Base-by-base conservation (phyloP, 2,329 filamentous ascomycete species). In the Botryotinia narcissicola region DNA sequence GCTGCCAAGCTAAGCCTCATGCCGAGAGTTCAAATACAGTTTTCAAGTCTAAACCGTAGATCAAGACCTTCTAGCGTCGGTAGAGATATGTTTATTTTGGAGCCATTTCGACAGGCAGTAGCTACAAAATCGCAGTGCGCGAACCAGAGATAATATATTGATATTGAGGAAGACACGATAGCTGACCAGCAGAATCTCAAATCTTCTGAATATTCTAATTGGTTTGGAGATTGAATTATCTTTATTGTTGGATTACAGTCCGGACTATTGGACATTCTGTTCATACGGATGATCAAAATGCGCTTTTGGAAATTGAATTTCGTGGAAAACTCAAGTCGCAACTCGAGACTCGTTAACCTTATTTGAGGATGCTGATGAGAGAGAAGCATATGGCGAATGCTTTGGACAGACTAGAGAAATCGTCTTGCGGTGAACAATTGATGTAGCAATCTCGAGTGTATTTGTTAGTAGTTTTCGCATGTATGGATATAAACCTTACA, bases 271-370 rank as follows among this genome's bases (percentile, higher is more conserved):
- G 42, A 6, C 42, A 44, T 12, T 3, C 16, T 44, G 16, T 54
- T 54, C 22, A 46, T 8, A 7, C 20, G 8, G 20, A 46, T n/a
- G 9, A 8, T 16, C 25, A 29, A 54, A 2, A 18, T 54, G 14
- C n/a, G 25, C n/a, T 54, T 54, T n/a, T n/a, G 12, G 25, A 3
- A 29, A 6, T 54, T 18, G 1, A 3, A 54, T 7, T 29, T 3
- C 3, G 4, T 3, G 6, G 0, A 16, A 16, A 8, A 4, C n/a
- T 54, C 0, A 29, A 8, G n/a, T n/a, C 2, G 16, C 8, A 29
- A 18, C 6, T 54, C 51, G 3, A 29, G 7, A 29, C 2, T n/a
- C 3, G 6, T 12, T 16, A 29, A 18, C 7, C 1, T n/a, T 7
- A 18, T 29, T 29, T 29, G 6, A 16, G 48, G 12, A 16, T 16